These are phyloP conservation scores for Aureobasidium musti DNA, from an alignment of 2,329 filamentous ascomycete genomes.

Conservation along the genomic window DNA sequence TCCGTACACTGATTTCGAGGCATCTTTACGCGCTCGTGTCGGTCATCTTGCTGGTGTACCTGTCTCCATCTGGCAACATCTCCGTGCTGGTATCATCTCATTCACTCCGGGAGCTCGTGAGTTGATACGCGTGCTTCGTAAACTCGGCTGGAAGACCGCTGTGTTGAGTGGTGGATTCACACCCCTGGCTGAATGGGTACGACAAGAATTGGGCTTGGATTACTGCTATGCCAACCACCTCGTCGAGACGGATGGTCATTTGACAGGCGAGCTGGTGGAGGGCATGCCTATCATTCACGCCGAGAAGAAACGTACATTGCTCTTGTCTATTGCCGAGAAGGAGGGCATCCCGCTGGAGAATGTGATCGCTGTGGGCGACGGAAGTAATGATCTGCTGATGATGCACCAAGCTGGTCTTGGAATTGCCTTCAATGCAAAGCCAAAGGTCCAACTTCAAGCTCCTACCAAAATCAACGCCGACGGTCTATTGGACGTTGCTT, in stretches of 20 bases:
- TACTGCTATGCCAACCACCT: constrained; percentile 88
- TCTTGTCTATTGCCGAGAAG: constrained; percentile 68
- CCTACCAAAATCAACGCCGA: constrained; percentile 70
- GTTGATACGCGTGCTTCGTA: constrained; percentile 72
- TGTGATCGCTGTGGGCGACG: constrained; percentile 75
- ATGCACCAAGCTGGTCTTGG: constrained; percentile 73
- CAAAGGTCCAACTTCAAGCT: constrained; percentile 75
- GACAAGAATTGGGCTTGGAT: constrained; percentile 76
- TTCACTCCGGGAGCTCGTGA: constrained; percentile 79
- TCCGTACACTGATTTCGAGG: constrained; percentile 73
- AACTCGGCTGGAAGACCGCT: constrained; percentile 80
- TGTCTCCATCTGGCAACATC: constrained; percentile 67
- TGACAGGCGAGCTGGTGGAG: constrained; percentile 73
- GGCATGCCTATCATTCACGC: constrained; percentile 72
- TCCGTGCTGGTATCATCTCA: constrained; percentile 69
- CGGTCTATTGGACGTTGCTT: constrained; percentile 70
- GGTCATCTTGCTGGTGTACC: constrained; percentile 78
- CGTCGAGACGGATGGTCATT: constrained; percentile 55
- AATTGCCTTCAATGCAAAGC: constrained; percentile 83
- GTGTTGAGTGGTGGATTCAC: constrained; percentile 92
- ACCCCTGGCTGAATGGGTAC: constrained; percentile 85
- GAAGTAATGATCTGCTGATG: constrained; percentile 82
- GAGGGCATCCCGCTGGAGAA: constrained; percentile 67
- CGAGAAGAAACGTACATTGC: constrained; percentile 70
- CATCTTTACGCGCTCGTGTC: constrained; percentile 78